Percentiles rank a stretch among this genome's conserved stretches.
phyloP scores from a whole-genome alignment of 73 alveolate species.

The Paramecium sexaurelia region DNA sequence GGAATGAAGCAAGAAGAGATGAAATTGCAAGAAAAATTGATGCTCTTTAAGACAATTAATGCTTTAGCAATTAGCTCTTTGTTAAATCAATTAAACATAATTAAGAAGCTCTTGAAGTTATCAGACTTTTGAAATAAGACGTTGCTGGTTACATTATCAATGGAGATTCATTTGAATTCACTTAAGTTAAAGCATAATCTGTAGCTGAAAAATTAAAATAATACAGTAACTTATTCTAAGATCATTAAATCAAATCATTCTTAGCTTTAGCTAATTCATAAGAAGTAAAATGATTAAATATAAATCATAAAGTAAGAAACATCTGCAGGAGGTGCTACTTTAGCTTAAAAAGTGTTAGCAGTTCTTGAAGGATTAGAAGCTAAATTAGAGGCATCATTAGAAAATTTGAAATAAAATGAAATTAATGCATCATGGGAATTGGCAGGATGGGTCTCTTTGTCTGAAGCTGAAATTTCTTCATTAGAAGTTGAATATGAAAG shows the following conservation, averaged over 20 bases:
- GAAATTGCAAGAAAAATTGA: slow-evolving; percentile 56
- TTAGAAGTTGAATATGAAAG: slow-evolving; percentile 55
- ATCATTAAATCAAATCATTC: slow-evolving; percentile 58
- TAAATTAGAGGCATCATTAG: slow-evolving; percentile 42
- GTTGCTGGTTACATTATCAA: slow-evolving; percentile 53
- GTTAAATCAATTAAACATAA: slow-evolving; percentile 45
- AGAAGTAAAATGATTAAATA: background rate
- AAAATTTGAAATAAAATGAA: slow-evolving; percentile 29
- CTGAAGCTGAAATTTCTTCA: slow-evolving; percentile 52
- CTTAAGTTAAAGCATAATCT: slow-evolving; percentile 48
- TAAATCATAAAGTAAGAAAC: background rate
- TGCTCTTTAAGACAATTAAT: slow-evolving; percentile 22
- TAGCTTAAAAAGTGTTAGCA: slow-evolving; percentile 44
- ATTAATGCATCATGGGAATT: slow-evolving; percentile 59
- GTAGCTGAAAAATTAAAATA: slow-evolving; percentile 44
- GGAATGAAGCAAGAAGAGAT: slow-evolving; percentile 58
- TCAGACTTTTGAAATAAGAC: slow-evolving; percentile 54
- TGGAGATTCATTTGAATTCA: slow-evolving; percentile 57
- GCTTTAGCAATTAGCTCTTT: slow-evolving; percentile 27
- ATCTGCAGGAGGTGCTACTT: background rate
- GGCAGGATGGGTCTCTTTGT: slow-evolving; percentile 49
- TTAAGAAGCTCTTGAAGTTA: slow-evolving; percentile 37
- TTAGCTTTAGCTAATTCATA: slow-evolving; percentile 36
- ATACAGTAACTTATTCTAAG: slow-evolving; percentile 51
- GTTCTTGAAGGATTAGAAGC: slow-evolving; percentile 38